Evolutionary conservation across 1,139 yeast genomes (phyloP).

Genomic region (Pichia sp.): DNA sequence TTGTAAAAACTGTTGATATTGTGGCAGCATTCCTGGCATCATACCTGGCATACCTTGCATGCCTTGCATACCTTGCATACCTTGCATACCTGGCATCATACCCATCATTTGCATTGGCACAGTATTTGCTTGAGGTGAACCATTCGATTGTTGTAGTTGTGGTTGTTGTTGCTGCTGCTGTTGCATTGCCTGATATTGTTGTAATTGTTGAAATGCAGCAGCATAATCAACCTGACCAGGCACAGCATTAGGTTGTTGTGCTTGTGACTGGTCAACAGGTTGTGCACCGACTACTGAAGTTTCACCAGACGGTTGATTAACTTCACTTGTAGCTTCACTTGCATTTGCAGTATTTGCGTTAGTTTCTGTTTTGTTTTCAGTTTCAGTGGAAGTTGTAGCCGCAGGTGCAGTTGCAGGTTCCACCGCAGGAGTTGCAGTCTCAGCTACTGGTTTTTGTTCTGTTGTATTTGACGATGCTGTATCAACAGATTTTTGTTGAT

Average conservation of each 20-base stretch:
- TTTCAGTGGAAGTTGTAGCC: conserved; percentile 1
- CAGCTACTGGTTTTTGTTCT: conserved; percentile 1
- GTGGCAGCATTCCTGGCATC: conserved; percentile 18
- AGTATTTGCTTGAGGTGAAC: background rate
- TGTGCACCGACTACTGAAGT: conserved; percentile 1
- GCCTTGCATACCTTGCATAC: conserved; percentile 1
- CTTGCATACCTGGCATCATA: conserved; percentile 30
- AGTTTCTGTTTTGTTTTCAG: background rate
- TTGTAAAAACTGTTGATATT: conserved; percentile 19
- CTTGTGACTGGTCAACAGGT: background rate
- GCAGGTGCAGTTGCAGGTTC: conserved; percentile 8
- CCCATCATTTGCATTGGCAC: conserved; percentile 3
- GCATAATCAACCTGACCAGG: background rate
- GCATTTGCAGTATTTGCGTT: background rate
- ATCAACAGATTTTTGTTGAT: conserved; percentile 13
- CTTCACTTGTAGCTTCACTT: conserved; percentile 1
- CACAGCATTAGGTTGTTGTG: background rate
- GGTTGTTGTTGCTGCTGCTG: conserved; percentile 16
- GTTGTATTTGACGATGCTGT: conserved; percentile 6
- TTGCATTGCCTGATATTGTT: conserved; percentile 10
- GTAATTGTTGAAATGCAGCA: conserved; percentile 1
- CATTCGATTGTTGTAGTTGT: conserved; percentile 14
- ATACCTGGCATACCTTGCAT: conserved; percentile 27
- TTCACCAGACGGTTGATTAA: background rate
- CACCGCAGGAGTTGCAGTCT: conserved; percentile 16